These are phyloP conservation scores for Colletotrichum sp. DNA, from an alignment of 2,329 filamentous ascomycete species.

Conservation along the genomic window DNA sequence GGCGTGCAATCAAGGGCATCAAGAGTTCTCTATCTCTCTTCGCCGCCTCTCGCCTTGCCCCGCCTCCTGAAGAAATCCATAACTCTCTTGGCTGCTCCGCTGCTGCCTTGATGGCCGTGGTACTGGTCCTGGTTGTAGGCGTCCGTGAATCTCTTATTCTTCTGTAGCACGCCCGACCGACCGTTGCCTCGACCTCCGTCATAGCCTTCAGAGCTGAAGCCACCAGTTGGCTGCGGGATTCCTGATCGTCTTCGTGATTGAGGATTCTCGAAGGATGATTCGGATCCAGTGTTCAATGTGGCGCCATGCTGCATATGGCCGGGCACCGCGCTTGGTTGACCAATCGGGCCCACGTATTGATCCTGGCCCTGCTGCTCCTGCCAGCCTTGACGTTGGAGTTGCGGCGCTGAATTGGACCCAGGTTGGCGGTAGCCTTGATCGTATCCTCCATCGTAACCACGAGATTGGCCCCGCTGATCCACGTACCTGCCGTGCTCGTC, in stretches of 20 bases:
- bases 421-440: slow-evolving; percentile 18
- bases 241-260: slow-evolving; percentile 37
- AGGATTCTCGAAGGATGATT: slow-evolving; percentile 53
- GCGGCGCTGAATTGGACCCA: slow-evolving; percentile 24
- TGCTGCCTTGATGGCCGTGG: slow-evolving; percentile 78
- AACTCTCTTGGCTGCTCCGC: slow-evolving; percentile 85
- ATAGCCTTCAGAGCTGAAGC: slow-evolving; percentile 48
- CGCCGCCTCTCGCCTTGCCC: slow-evolving; percentile 73
- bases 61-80: slow-evolving; percentile 98
- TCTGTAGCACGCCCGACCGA: slow-evolving; percentile 60
- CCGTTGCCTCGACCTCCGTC: slow-evolving; percentile 33
- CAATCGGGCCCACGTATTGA: slow-evolving; percentile 38
- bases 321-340: slow-evolving; percentile 48
- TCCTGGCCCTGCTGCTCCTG: slow-evolving; percentile 33
- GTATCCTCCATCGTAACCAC: slow-evolving; percentile 15
- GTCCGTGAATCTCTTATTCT: slow-evolving; percentile 88
- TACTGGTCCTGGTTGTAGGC: slow-evolving; percentile 81
- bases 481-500: slow-evolving; percentile 42
- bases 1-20: slow-evolving; percentile 8
- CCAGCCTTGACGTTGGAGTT: slow-evolving; percentile 34
- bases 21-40: slow-evolving; percentile 48
- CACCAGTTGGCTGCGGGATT: slow-evolving; percentile 46
- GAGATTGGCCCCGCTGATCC: slow-evolving; percentile 26
- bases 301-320: slow-evolving; percentile 51
- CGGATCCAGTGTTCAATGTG: slow-evolving; percentile 55